Evolutionary conservation across 1,284 basidiomycete genomes (phyloP).

Genomic region (Sanguinoderma infundibulare): DNA sequence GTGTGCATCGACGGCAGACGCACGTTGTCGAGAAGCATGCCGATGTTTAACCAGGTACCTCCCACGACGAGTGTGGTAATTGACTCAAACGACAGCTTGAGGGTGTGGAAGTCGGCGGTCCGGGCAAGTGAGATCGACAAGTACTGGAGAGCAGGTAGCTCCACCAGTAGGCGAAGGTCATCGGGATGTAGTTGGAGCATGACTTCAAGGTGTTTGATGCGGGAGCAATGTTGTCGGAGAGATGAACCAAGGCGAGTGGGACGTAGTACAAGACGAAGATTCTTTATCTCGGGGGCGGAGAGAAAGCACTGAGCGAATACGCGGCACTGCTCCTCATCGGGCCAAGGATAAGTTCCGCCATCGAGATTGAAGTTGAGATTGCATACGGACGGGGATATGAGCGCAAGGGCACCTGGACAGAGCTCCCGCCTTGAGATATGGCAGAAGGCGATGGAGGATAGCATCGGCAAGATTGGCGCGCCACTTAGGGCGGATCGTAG

Average conservation of each 20-base stretch:
- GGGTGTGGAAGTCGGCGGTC: not conserved
- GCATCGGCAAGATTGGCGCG: not conserved
- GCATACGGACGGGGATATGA: not conserved
- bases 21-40: not conserved
- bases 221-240: not conserved
- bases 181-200: not conserved
- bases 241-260: not conserved
- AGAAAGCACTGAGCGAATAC: not conserved
- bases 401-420: not conserved
- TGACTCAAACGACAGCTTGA: not conserved
- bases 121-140: not conserved
- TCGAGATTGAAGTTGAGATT: not conserved
- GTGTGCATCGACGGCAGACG: not conserved
- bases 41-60: not conserved
- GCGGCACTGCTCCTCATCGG: not conserved
- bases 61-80: not conserved
- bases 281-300: not conserved
- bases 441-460: not conserved
- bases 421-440: not conserved
- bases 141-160: not conserved
- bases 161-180: not conserved
- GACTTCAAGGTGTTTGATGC: not conserved
- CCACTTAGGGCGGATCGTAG: not conserved
- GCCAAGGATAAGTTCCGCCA: not conserved
- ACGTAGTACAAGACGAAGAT: not conserved